Percentiles rank a stretch among this genome's conserved stretches.
These are phyloP conservation scores for Mortierella sp. DNA, from an alignment of 371 early-diverging fungal species.

Conservation along the genomic window DNA sequence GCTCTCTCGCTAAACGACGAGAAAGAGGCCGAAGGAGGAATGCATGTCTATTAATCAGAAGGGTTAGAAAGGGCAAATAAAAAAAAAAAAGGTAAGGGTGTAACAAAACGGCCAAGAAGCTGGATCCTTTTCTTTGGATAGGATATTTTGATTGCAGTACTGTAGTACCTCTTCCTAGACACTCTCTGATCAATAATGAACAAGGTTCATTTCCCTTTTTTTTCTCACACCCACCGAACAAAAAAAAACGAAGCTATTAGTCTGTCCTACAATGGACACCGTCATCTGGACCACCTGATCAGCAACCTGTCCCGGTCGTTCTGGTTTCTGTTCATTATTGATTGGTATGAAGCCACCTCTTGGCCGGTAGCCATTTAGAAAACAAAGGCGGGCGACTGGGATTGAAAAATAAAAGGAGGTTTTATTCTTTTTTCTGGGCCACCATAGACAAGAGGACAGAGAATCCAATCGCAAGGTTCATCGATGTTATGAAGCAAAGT, in stretches of 20 bases:
- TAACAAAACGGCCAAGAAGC: conserved; percentile 14
- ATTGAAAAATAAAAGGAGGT: not conserved
- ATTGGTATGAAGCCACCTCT: not conserved
- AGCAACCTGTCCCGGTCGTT: not conserved
- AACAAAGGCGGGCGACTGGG: conserved; percentile 4
- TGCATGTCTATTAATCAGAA: not conserved
- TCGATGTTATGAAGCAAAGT: not conserved
- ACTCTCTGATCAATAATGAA: not conserved
- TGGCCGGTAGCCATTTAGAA: conserved; percentile 2
- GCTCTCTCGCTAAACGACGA: not conserved
- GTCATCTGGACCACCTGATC: conserved; percentile 8
- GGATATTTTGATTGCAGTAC: not conserved
- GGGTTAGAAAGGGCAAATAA: not conserved
- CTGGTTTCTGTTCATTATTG: not conserved
- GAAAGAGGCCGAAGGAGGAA: not conserved
- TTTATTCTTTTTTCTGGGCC: not conserved
- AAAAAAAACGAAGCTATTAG: not conserved
- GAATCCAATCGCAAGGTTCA: not conserved
- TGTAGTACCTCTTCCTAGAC: not conserved
- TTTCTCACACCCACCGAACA: conserved; percentile 17
- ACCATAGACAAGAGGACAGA: not conserved
- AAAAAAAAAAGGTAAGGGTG: not conserved
- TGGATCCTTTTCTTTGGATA: not conserved
- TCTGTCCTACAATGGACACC: conserved; percentile 13
- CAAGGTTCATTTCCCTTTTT: conserved; percentile 8